Evolutionary conservation across 1,139 yeast species (phyloP).

Genomic region (Suhomyces guaymorum): DNA sequence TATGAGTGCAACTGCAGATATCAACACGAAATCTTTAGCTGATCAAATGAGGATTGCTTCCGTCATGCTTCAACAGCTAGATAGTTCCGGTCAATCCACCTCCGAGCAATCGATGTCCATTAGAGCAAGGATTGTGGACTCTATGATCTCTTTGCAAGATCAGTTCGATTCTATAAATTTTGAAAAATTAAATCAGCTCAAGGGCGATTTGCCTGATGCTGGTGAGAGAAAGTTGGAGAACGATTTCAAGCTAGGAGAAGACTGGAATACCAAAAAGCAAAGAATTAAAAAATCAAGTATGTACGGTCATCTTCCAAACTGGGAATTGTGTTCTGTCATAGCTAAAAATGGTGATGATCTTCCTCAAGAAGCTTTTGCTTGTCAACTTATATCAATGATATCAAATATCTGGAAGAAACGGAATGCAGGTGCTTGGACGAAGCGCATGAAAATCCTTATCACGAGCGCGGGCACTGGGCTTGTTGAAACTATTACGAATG

Average conservation of each 20-base stretch:
- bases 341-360: conserved; percentile 95
- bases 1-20: background rate
- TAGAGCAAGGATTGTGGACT: conserved; percentile 73
- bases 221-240: conserved; percentile 91
- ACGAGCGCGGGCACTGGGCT: conserved; percentile 90
- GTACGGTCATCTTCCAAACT: conserved; percentile 82
- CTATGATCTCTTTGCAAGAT: conserved; percentile 88
- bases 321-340: conserved; percentile 95
- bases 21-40: conserved; percentile 55
- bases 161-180: conserved; percentile 51
- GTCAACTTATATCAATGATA: conserved; percentile 85
- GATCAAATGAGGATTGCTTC: conserved; percentile 96
- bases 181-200: conserved; percentile 40
- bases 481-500: conserved; percentile 94
- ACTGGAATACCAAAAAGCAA: conserved; percentile 80
- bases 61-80: conserved; percentile 87
- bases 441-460: conserved; percentile 84
- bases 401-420: conserved; percentile 78
- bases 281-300: conserved; percentile 76
- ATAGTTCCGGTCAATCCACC: conserved; percentile 67
- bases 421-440: conserved; percentile 74
- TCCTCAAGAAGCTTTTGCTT: conserved; percentile 97
- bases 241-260: conserved; percentile 90
- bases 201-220: conserved; percentile 45
- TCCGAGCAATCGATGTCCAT: conserved; percentile 74